phyloP scores from a whole-genome alignment of 805 yeast genomes.

The Pichia paraexigua region DNA sequence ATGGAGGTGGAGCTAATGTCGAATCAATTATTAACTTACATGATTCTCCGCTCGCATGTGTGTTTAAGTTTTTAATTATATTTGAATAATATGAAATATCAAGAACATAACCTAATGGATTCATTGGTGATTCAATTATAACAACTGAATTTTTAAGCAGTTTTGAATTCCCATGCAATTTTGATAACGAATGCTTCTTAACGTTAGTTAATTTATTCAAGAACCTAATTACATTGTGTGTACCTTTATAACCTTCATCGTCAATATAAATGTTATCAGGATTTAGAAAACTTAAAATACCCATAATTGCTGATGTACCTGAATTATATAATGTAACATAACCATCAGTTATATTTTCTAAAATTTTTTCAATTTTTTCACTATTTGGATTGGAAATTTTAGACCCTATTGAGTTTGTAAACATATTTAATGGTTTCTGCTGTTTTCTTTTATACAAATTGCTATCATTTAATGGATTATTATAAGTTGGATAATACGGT shows the following conservation, averaged over 20 bases:
- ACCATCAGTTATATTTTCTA: constrained; percentile 37
- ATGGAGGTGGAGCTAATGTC: constrained; percentile 50
- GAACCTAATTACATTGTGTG: constrained; percentile 40
- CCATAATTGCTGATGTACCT: constrained; percentile 46
- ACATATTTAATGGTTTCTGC: constrained; percentile 10
- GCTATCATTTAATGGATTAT: constrained; percentile 20
- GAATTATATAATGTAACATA: constrained; percentile 41
- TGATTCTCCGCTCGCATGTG: constrained; percentile 18
- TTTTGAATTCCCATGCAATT: constrained; percentile 26
- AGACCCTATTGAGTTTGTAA: constrained; percentile 31
- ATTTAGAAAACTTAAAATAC: constrained; percentile 38
- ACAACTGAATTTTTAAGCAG: constrained; percentile 37
- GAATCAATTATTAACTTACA: constrained; percentile 39
- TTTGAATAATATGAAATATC: constrained; percentile 37
- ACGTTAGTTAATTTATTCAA: constrained; percentile 35
- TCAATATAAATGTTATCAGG: constrained; percentile 39
- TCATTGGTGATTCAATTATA: constrained; percentile 47
- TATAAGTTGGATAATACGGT: constrained; percentile 21
- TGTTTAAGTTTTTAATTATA: constrained; percentile 34
- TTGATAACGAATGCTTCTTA: constrained; percentile 29
- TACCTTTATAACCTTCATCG: constrained; percentile 43
- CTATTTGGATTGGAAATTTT: constrained; percentile 41
- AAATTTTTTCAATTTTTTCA: constrained; percentile 38
- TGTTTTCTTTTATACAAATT: constrained; percentile 7
- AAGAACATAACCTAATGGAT: constrained; percentile 40